Percentiles rank a stretch among this genome's conserved stretches.
Evolutionary conservation across 352 stramenopile species (phyloP).

Genomic region (Phytophthora niederhauseri): DNA sequence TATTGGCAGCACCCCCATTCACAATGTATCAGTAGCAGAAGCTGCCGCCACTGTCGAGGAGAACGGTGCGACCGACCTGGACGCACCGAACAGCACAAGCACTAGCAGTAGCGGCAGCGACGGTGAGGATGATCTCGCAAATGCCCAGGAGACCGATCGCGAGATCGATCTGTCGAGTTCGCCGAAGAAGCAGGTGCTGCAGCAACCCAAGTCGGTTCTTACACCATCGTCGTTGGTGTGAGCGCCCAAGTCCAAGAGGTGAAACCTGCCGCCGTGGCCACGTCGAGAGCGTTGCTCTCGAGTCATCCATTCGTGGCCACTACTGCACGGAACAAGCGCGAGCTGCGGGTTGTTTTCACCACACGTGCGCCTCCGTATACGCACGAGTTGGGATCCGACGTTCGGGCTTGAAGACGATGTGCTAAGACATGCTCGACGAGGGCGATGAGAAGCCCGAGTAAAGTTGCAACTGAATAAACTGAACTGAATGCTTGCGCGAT

Average conservation of each 20-base stretch:
- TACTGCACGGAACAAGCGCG: slow-evolving; percentile 21
- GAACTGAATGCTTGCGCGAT: slow-evolving; percentile 38
- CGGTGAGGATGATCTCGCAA: slow-evolving; percentile 27
- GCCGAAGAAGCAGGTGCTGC: slow-evolving; percentile 40
- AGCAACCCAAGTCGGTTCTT: slow-evolving; percentile 50
- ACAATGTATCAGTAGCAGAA: slow-evolving; percentile 60
- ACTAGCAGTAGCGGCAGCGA: slow-evolving; percentile 35
- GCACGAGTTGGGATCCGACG: slow-evolving; percentile 17
- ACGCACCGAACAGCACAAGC: slow-evolving; percentile 38
- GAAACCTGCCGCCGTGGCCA: slow-evolving; percentile 19
- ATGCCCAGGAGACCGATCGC: slow-evolving; percentile 20
- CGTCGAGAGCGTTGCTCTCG: slow-evolving; percentile 19
- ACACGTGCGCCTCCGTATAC: slow-evolving; percentile 22
- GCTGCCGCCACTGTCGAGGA: slow-evolving; percentile 21
- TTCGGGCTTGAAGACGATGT: slow-evolving; percentile 21
- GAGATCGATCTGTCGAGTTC: slow-evolving; percentile 35
- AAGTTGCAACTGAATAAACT: slow-evolving; percentile 38
- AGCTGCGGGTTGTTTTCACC: slow-evolving; percentile 19
- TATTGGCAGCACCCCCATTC: slow-evolving; percentile 46
- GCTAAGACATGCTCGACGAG: slow-evolving; percentile 23
- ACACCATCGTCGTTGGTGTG: slow-evolving; percentile 70
- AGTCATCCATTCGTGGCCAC: slow-evolving; percentile 11
- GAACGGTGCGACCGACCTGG: slow-evolving; percentile 28
- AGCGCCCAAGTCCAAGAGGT: slow-evolving; percentile 25
- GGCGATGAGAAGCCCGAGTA: slow-evolving; percentile 31